Conservation (phyloP, 2,329 filamentous ascomycete genomes). For the Exserohilum rostratum region DNA sequence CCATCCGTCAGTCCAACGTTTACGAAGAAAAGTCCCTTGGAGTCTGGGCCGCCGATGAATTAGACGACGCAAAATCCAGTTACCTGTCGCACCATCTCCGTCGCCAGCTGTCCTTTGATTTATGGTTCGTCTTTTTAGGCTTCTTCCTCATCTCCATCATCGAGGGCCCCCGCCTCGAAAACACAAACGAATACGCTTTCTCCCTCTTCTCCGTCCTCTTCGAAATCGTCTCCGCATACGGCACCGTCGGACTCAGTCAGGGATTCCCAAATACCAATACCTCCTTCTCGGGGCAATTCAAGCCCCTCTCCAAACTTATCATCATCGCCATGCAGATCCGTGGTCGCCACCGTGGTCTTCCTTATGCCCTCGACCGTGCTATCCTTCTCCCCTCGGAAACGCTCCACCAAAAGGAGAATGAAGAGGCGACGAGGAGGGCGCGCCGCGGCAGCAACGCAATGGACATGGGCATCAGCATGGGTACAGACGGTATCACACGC, state of each 20-base stretch:
- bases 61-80: constrained; percentile 67
- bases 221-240: constrained; percentile 57
- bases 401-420: constrained; percentile 65
- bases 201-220: constrained; percentile 56
- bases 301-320: constrained; percentile 68
- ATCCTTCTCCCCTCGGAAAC: constrained; percentile 71
- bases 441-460: constrained; percentile 33
- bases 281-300: constrained; percentile 83
- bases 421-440: constrained; percentile 55
- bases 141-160: constrained; percentile 91
- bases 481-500: constrained; percentile 20
- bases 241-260: constrained; percentile 89
- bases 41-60: constrained; percentile 64
- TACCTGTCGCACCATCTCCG: constrained; percentile 93
- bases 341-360: constrained; percentile 68
- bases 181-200: constrained; percentile 60
- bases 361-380: constrained; percentile 71
- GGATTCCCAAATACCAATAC: constrained; percentile 79
- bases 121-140: constrained; percentile 96
- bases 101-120: constrained; percentile 90
- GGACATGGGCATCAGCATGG: constrained; percentile 13
- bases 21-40: constrained; percentile 91
- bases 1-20: constrained; percentile 90
- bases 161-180: constrained; percentile 75
- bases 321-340: constrained; percentile 72